Evolutionary conservation across 1,139 yeast species (phyloP).

Genomic region (Scheffersomyces parashehatae): DNA sequence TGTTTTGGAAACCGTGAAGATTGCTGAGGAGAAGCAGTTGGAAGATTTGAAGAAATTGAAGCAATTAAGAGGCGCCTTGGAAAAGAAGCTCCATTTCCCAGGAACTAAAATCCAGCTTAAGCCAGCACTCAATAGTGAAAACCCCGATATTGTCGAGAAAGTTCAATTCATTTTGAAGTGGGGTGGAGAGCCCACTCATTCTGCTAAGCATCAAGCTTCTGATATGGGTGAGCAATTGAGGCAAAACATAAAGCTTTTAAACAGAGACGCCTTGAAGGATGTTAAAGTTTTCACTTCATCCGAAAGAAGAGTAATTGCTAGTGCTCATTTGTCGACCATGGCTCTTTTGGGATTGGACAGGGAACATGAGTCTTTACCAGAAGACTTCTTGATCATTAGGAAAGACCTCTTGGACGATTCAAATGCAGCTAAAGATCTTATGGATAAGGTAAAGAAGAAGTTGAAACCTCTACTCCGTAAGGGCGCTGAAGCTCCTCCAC

Average conservation of each 20-base stretch:
- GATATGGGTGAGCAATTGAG: constrained; percentile 96
- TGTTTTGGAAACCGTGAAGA: constrained; percentile 79
- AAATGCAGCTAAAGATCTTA: constrained; percentile 95
- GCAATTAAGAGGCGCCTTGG: constrained; percentile 79
- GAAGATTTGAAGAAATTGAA: constrained; percentile 79
- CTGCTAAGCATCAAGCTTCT: constrained; percentile 90
- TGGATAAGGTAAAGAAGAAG: constrained; percentile 98
- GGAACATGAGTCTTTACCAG: constrained; percentile 59
- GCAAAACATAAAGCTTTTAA: constrained; percentile 84
- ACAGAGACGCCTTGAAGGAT: constrained; percentile 79
- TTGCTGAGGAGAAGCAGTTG: constrained; percentile 74
- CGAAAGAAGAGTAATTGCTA: constrained; percentile 89
- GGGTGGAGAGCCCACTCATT: constrained; percentile 99
- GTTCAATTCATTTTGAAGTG: constrained; percentile 95
- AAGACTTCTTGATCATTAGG: constrained; percentile 76
- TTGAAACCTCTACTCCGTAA: constrained; percentile 90
- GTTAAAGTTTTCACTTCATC: constrained; percentile 89
- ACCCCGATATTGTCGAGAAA: constrained; percentile 75
- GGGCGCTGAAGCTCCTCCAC: constrained; percentile 98
- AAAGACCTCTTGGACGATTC: constrained; percentile 94
- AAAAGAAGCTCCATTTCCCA: constrained; percentile 85
- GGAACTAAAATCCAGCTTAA: constrained; percentile 97
- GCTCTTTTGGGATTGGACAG: constrained; percentile 73
- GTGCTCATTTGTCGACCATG: constrained; percentile 85
- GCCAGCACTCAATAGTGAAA: constrained; percentile 70